Evolutionary conservation across 148 eudicot genomes (phyloP).

Genomic region (Rhododendron vialii): DNA sequence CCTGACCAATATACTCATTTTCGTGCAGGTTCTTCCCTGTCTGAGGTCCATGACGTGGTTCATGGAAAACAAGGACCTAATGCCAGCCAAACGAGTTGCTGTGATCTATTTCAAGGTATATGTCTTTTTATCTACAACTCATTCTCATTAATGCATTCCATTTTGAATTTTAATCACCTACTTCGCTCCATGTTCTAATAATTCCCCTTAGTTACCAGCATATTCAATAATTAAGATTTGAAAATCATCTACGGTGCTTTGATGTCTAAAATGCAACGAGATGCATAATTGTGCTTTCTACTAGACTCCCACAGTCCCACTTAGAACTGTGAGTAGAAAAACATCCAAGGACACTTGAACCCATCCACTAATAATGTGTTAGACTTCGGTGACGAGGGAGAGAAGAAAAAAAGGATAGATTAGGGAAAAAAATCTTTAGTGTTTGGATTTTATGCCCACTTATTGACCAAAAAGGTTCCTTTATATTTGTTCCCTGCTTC

Average conservation of each 20-base stretch:
- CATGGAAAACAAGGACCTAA: constrained; percentile 71
- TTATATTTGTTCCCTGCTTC: constrained; percentile 1
- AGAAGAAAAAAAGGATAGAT: neutral
- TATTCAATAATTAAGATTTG: neutral
- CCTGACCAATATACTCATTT: neutral
- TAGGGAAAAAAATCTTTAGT: neutral
- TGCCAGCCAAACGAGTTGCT: constrained; percentile 78
- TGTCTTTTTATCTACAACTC: neutral
- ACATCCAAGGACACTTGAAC: neutral
- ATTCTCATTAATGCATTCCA: neutral
- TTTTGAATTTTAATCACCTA: neutral
- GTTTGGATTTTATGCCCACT: neutral
- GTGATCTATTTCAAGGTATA: constrained; percentile 77
- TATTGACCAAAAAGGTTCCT: neutral
- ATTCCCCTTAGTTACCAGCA: neutral
- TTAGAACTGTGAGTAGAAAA: neutral
- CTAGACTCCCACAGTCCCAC: neutral
- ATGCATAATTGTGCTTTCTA: neutral
- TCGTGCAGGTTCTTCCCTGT: constrained; percentile 67
- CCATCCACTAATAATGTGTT: neutral
- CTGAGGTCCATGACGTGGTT: constrained; percentile 95
- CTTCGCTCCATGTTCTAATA: neutral
- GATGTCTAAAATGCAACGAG: neutral
- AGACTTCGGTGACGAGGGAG: neutral
- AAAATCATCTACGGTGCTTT: neutral